Conservation (phyloP, 768 basidiomycete species). For the Lepiota brunneoincarnata region DNA sequence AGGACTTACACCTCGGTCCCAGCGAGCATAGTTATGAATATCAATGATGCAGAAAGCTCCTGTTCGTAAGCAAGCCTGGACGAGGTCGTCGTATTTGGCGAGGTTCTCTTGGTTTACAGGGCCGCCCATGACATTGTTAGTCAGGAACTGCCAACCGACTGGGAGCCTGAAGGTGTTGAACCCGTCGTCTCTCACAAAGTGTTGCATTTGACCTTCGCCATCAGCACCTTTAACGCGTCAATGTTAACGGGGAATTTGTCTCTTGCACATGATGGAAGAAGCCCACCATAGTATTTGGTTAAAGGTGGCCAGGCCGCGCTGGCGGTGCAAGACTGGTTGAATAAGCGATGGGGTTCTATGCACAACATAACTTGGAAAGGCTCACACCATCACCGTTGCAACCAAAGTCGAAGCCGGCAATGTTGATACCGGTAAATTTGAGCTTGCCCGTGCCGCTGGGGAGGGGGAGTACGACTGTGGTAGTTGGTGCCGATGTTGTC, state of each 20-base stretch:
- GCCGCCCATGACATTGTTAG: conserved; percentile 33
- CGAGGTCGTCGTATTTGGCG: conserved; percentile 47
- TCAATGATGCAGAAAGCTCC: conserved; percentile 57
- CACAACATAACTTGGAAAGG: not conserved
- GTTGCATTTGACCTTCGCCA: conserved; percentile 57
- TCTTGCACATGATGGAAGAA: not conserved
- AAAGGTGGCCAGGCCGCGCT: conserved; percentile 43
- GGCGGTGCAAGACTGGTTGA: conserved; percentile 28
- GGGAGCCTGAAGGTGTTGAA: conserved; percentile 61
- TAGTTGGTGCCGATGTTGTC: conserved; percentile 6
- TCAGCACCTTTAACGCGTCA: conserved; percentile 28
- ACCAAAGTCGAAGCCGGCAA: conserved; percentile 56
- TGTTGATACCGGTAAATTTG: conserved; percentile 45
- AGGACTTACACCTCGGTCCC: conserved; percentile 38
- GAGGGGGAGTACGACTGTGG: conserved; percentile 17
- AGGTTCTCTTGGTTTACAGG: conserved; percentile 42
- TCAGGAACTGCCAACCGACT: conserved; percentile 57
- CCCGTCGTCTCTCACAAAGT: conserved; percentile 53
- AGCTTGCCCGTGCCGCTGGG: conserved; percentile 29
- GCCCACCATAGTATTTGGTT: conserved; percentile 36
- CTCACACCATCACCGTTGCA: conserved; percentile 40
- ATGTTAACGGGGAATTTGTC: not conserved
- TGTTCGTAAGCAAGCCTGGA: conserved; percentile 45
- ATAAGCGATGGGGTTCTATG: not conserved
- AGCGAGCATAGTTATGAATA: conserved; percentile 61